phyloP scores from a whole-genome alignment of 306 rosid species.

The Trichosanthes truncata region DNA sequence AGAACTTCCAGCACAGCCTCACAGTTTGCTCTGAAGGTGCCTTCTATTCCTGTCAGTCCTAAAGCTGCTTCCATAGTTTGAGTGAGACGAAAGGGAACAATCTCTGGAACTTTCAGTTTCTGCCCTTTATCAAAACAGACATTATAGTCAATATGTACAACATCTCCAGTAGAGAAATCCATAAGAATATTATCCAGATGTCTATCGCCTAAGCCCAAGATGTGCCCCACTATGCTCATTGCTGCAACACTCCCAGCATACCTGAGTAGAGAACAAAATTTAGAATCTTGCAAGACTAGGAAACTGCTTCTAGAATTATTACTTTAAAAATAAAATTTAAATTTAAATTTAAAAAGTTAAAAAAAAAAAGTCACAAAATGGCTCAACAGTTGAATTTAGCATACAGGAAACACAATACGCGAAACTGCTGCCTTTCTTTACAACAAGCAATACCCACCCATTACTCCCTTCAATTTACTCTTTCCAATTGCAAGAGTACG shows the following conservation, averaged over 20 bases:
- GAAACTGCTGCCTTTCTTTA: neutral
- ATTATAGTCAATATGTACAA: conserved; percentile 89
- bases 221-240: conserved; percentile 95
- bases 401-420: neutral
- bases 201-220: conserved; percentile 91
- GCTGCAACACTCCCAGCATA: conserved; percentile 92
- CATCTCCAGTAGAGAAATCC: conserved; percentile 82
- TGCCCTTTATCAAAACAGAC: conserved; percentile 94
- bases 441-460: too few species aligned
- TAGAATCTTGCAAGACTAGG: neutral
- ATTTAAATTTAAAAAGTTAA: too few species aligned
- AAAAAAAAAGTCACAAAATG: neutral
- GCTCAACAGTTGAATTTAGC: neutral
- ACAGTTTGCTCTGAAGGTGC: conserved; percentile 89
- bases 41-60: conserved; percentile 90
- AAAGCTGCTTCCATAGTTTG: conserved; percentile 88
- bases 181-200: conserved; percentile 89
- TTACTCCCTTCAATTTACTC: neutral
- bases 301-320: neutral
- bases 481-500: too few species aligned
- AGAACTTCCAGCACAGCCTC: conserved; percentile 67
- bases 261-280: conserved; percentile 32
- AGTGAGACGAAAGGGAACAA: conserved; percentile 96
- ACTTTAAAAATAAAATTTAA: too few species aligned
- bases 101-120: conserved; percentile 86